These are phyloP conservation scores for Ophiocordyceps robertsii DNA, from an alignment of 2,329 filamentous ascomycete species.

Conservation along the genomic window DNA sequence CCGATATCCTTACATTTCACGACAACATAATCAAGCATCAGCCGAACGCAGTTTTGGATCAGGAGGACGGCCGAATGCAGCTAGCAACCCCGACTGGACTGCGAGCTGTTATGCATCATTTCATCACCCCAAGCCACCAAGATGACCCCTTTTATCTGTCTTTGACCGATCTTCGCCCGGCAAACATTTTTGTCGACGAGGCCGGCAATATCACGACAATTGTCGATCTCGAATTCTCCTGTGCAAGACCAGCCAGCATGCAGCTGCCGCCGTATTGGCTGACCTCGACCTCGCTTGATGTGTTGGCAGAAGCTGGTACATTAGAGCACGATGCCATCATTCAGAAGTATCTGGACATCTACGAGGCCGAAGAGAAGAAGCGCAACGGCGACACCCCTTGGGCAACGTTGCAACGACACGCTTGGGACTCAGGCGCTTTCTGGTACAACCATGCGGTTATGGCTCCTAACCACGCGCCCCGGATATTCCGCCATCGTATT, in stretches of 20 bases:
- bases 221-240: conserved; percentile 18
- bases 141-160: conserved; percentile 15
- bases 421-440: not conserved
- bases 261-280: conserved; percentile 14
- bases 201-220: conserved; percentile 15
- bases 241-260: conserved; percentile 11
- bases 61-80: conserved; percentile 13
- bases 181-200: conserved; percentile 20
- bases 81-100: conserved; percentile 14
- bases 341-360: conserved; percentile 3
- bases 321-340: conserved; percentile 1
- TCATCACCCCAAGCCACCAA: conserved; percentile 8
- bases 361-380: conserved; percentile 5
- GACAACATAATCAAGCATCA: conserved; percentile 18
- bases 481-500: not conserved
- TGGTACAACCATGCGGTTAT: not conserved
- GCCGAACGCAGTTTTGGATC: conserved; percentile 16
- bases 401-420: not conserved
- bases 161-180: conserved; percentile 21
- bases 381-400: not conserved
- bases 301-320: not conserved
- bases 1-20: conserved; percentile 18
- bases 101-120: conserved; percentile 11
- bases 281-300: conserved; percentile 4
- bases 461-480: not conserved